Percentiles rank a stretch among this genome's conserved stretches.
Evolutionary conservation across 352 stramenopile genomes (phyloP).

Genomic region (Thalassiosira pacifica): DNA sequence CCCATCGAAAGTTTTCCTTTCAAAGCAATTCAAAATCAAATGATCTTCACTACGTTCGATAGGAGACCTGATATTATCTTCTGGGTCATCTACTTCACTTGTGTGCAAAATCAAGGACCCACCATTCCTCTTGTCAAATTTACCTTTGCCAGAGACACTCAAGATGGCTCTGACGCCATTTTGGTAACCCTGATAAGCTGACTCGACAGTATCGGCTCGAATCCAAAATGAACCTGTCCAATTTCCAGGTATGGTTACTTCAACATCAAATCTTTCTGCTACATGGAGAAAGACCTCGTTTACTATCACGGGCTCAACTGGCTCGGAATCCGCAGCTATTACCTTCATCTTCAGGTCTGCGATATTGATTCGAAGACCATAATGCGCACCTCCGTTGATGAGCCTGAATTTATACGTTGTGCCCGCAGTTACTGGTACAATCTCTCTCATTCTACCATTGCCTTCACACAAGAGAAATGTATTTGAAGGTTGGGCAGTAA

Average conservation of each 20-base stretch:
- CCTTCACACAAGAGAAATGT: background rate
- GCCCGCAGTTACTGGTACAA: constrained; percentile 26
- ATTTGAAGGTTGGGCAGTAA: too few species aligned
- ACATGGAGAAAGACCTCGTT: constrained; percentile 41
- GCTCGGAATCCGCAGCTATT: constrained; percentile 37
- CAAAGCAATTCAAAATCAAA: constrained; percentile 4
- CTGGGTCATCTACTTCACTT: constrained; percentile 6
- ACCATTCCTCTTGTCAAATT: too few species aligned
- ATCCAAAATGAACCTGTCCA: constrained; percentile 38
- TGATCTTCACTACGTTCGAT: background rate
- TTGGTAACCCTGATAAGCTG: constrained; percentile 34
- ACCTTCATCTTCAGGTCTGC: constrained; percentile 36
- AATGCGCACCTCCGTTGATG: constrained; percentile 34
- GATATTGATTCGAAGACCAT: constrained; percentile 36
- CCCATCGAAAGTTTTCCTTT: background rate
- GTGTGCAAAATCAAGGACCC: background rate
- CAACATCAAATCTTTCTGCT: constrained; percentile 45
- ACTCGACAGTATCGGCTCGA: constrained; percentile 47
- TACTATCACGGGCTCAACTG: constrained; percentile 24
- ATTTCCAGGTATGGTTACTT: constrained; percentile 28
- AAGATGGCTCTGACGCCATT: constrained; percentile 43
- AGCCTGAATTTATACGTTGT: constrained; percentile 39
- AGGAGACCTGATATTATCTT: background rate
- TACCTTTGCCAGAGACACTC: too few species aligned
- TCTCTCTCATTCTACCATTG: constrained; percentile 48